These are phyloP conservation scores for Penicillium sp. DNA, from an alignment of 2,329 filamentous ascomycete species.

Conservation along the genomic window DNA sequence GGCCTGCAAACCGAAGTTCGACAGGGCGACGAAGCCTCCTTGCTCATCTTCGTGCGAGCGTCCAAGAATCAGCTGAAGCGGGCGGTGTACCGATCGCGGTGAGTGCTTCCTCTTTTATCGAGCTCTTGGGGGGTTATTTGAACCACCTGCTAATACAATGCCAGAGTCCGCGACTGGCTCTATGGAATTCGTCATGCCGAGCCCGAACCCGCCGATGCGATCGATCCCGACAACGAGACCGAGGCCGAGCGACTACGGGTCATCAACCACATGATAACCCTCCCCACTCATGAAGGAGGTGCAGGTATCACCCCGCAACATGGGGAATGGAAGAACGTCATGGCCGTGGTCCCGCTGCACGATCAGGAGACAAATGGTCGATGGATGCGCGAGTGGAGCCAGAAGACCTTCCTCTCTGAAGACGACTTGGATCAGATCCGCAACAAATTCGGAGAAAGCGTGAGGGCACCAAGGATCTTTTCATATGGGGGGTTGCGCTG, in stretches of 20 bases:
- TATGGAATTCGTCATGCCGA: conserved; percentile 80
- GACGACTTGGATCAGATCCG: conserved; percentile 74
- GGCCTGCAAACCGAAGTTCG: conserved; percentile 87
- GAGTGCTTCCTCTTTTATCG: conserved; percentile 10
- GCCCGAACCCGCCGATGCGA: conserved; percentile 67
- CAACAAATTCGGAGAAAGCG: conserved; percentile 69
- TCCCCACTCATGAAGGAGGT: conserved; percentile 71
- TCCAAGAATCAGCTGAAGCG: conserved; percentile 73
- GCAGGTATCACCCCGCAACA: conserved; percentile 72
- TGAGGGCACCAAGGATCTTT: conserved; percentile 14
- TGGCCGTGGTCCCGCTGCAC: conserved; percentile 76
- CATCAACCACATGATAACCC: conserved; percentile 81
- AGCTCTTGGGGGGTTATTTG: background rate
- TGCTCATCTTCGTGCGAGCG: conserved; percentile 83
- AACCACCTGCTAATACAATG: background rate
- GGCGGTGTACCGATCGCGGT: conserved; percentile 82
- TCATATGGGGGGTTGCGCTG: background rate
- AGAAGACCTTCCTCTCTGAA: conserved; percentile 46
- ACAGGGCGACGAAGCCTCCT: conserved; percentile 70
- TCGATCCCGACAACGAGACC: conserved; percentile 80
- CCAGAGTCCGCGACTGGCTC: conserved; percentile 89
- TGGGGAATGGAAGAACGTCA: conserved; percentile 72
- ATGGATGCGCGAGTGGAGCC: conserved; percentile 76
- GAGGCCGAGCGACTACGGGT: conserved; percentile 87
- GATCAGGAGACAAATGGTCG: conserved; percentile 73